These are phyloP conservation scores for Monilinia fructicola DNA, from an alignment of 2,329 filamentous ascomycete genomes.

Conservation along the genomic window DNA sequence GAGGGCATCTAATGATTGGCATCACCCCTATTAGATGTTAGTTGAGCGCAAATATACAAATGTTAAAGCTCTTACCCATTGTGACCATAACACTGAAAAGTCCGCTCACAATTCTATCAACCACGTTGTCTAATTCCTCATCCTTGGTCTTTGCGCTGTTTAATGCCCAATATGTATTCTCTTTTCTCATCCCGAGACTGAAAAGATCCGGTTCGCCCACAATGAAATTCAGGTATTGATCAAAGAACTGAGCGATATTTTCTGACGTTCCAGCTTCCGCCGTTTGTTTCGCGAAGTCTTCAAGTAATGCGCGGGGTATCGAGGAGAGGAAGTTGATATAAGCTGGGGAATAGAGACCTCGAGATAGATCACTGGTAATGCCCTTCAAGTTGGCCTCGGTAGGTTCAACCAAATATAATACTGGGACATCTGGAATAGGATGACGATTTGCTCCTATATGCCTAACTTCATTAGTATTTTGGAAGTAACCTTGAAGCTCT, in stretches of 20 bases:
- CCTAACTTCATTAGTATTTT: constrained; percentile 48
- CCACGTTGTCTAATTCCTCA: constrained; percentile 79
- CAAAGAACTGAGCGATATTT: constrained; percentile 86
- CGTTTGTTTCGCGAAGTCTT: constrained; percentile 91
- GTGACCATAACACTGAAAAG: constrained; percentile 99
- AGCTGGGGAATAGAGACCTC: constrained; percentile 85
- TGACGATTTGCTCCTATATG: constrained; percentile 80
- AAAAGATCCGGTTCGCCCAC: constrained; percentile 95
- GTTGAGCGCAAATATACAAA: constrained; percentile 22
- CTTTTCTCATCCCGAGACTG: constrained; percentile 87
- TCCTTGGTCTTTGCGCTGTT: constrained; percentile 92
- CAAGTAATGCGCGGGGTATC: constrained; percentile 82
- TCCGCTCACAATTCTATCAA: constrained; percentile 91
- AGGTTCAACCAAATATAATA: constrained; percentile 94
- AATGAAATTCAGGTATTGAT: constrained; percentile 97
- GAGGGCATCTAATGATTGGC: constrained; percentile 92
- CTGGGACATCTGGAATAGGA: constrained; percentile 92
- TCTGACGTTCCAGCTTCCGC: constrained; percentile 82
- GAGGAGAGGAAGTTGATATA: constrained; percentile 98
- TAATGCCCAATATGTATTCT: constrained; percentile 89
- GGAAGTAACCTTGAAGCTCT: constrained; percentile 16
- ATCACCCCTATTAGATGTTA: constrained; percentile 65
- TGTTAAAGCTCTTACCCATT: constrained; percentile 64
- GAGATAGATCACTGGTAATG: constrained; percentile 83
- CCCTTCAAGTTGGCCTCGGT: constrained; percentile 74